Conservation (phyloP, 768 basidiomycete species). For the Filobasidium floriforme region DNA sequence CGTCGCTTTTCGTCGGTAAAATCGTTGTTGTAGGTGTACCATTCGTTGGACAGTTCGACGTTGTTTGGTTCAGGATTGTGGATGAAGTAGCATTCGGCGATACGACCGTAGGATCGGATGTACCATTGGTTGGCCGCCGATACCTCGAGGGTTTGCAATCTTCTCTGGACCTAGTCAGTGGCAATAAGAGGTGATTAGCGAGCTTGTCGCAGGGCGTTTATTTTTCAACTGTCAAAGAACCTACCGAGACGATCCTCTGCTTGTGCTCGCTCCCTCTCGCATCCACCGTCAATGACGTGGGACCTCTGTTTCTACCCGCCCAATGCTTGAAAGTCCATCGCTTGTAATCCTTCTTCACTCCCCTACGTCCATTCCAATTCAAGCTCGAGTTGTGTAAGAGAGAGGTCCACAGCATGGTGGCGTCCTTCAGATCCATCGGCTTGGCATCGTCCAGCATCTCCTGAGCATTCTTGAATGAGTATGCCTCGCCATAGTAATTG, state of each 20-base stretch:
- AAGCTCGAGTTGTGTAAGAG: neutral
- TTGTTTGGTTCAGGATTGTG: neutral
- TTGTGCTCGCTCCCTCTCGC: slow-evolving; percentile 1
- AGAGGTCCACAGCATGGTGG: neutral
- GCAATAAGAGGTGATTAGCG: no score
- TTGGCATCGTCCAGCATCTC: neutral
- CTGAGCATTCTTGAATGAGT: neutral
- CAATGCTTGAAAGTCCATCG: neutral
- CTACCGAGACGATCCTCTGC: neutral
- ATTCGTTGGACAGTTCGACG: neutral
- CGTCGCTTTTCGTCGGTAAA: neutral
- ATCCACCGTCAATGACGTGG: neutral
- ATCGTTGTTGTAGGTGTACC: neutral
- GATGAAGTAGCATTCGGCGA: slow-evolving; percentile 7
- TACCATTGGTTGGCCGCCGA: neutral
- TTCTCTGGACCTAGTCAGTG: neutral
- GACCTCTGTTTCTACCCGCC: neutral
- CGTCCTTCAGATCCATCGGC: neutral
- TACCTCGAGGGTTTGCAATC: neutral
- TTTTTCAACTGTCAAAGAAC: neutral
- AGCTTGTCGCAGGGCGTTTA: no score
- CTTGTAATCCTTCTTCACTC: slow-evolving; percentile 7
- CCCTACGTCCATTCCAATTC: neutral
- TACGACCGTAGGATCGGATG: slow-evolving; percentile 1
- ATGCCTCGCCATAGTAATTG: neutral